phyloP scores from a whole-genome alignment of 768 basidiomycete species.

The Myochromella boudieri region DNA sequence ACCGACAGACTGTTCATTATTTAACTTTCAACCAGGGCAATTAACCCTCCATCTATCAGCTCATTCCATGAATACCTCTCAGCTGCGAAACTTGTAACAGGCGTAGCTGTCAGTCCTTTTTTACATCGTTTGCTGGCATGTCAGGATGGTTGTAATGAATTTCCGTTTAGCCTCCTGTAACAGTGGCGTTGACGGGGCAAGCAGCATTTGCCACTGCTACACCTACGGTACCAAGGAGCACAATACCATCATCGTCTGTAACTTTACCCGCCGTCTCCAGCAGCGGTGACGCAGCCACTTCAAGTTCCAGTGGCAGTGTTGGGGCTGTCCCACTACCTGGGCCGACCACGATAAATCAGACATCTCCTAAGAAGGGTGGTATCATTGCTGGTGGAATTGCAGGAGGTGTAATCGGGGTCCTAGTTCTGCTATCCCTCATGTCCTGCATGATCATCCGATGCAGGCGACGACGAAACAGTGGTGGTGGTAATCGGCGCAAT shows the following conservation, averaged over 20 bases:
- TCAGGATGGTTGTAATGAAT: too few relatives aligned
- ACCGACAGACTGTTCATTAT: background rate
- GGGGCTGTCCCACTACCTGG: background rate
- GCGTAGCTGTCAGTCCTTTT: constrained; percentile 23
- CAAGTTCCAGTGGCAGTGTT: constrained; percentile 1
- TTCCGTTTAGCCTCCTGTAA: constrained; percentile 22
- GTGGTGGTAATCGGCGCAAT: too few relatives aligned
- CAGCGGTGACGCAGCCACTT: constrained; percentile 2
- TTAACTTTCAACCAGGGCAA: constrained; percentile 23
- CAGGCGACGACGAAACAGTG: constrained; percentile 6
- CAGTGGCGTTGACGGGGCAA: constrained; percentile 27
- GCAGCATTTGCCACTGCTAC: constrained; percentile 31
- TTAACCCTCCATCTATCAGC: constrained; percentile 33
- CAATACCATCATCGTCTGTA: constrained; percentile 1
- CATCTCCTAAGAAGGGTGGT: constrained; percentile 1
- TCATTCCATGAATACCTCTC: constrained; percentile 23
- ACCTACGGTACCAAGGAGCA: constrained; percentile 15
- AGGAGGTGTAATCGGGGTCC: constrained; percentile 16
- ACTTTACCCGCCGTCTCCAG: background rate
- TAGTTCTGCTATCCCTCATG: constrained; percentile 5
- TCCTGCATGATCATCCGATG: constrained; percentile 10
- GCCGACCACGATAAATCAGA: background rate
- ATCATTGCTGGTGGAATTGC: constrained; percentile 25
- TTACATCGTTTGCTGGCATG: background rate
- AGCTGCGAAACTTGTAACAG: constrained; percentile 28